Conservation (phyloP, 805 yeast species). For the Ogataea paraovalis region DNA sequence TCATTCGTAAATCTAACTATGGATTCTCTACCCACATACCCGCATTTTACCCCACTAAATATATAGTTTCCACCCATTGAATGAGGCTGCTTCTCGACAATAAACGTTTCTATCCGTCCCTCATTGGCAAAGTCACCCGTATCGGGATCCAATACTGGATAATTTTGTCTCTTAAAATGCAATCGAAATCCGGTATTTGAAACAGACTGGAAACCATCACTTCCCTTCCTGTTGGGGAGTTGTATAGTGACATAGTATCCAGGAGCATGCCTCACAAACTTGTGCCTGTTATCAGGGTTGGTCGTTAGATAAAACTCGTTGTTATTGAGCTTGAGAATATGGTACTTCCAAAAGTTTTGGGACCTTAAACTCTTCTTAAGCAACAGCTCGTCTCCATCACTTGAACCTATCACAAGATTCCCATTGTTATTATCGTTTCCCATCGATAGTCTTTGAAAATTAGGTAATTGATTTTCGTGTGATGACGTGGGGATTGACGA, state of each 20-base stretch:
- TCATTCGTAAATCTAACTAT: background rate
- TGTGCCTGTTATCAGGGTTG: constrained; percentile 59
- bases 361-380: constrained; percentile 2
- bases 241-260: constrained; percentile 51
- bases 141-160: constrained; percentile 4
- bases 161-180: constrained; percentile 26
- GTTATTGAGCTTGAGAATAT: constrained; percentile 48
- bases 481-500: background rate
- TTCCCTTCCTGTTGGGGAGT: constrained; percentile 9
- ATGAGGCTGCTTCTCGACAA: constrained; percentile 21
- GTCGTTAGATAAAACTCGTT: constrained; percentile 57
- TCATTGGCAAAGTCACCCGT: constrained; percentile 7
- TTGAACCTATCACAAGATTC: background rate
- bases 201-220: constrained; percentile 6
- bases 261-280: constrained; percentile 57
- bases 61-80: constrained; percentile 18
- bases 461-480: constrained; percentile 16
- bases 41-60: constrained; percentile 13
- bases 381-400: background rate
- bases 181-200: constrained; percentile 31
- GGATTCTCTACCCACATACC: constrained; percentile 13
- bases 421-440: background rate
- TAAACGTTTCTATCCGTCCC: constrained; percentile 13
- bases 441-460: constrained; percentile 1
- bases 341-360: constrained; percentile 57